Evolutionary conservation across 768 basidiomycete species (phyloP).

Genomic region (Amanita brunnescens): DNA sequence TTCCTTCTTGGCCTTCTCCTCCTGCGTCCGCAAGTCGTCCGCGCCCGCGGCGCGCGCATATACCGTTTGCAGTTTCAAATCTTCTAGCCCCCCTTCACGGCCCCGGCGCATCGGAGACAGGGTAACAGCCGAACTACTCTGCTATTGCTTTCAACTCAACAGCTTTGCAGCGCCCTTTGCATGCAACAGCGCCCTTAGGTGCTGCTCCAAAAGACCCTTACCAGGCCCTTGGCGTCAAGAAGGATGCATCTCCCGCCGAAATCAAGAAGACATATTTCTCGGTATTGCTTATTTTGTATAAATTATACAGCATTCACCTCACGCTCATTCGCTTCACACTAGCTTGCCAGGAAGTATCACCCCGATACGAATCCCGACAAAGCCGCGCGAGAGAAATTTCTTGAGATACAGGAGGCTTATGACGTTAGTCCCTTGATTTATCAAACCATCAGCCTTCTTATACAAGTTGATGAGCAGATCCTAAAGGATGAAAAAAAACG

Average conservation of each 20-base stretch:
- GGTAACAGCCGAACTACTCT: conserved; percentile 21
- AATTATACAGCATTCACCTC: not conserved
- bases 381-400: conserved; percentile 82
- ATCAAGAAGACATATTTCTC: conserved; percentile 98
- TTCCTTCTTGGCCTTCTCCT: conserved; percentile 50
- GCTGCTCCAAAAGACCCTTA: conserved; percentile 80
- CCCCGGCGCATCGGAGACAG: conserved; percentile 28
- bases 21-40: conserved; percentile 36
- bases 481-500: conserved; percentile 94
- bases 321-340: conserved; percentile 11
- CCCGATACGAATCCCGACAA: conserved; percentile 96
- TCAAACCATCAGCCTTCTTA: not conserved
- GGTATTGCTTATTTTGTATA: conserved; percentile 33
- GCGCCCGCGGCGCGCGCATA: conserved; percentile 25
- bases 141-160: conserved; percentile 14
- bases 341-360: conserved; percentile 98
- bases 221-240: conserved; percentile 77
- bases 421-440: conserved; percentile 47
- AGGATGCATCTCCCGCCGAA: conserved; percentile 74
- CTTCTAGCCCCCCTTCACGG: conserved; percentile 17
- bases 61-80: conserved; percentile 30
- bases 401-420: conserved; percentile 96
- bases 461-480: conserved; percentile 38
- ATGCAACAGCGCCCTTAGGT: conserved; percentile 49
- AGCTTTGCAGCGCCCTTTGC: conserved; percentile 57